Conservation (phyloP, 106 monocot genomes). For the Allium cepa region DNA sequence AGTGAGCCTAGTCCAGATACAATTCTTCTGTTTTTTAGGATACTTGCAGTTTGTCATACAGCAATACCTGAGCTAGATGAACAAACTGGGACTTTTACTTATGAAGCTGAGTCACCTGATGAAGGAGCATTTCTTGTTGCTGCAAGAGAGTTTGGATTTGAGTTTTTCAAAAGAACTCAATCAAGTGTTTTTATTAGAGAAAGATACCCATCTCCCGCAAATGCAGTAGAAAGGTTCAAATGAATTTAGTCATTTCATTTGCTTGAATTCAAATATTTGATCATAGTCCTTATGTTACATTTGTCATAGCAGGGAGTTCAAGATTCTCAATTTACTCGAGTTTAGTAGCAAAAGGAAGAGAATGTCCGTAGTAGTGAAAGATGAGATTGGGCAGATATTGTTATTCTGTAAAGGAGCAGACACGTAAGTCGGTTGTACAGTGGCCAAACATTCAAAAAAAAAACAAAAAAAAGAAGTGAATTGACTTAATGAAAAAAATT, state of each 20-base stretch:
- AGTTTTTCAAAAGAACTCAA: constrained; percentile 72
- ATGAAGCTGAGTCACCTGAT: constrained; percentile 88
- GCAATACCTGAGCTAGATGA: constrained; percentile 64
- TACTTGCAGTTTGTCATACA: constrained; percentile 76
- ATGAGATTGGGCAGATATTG: constrained; percentile 31
- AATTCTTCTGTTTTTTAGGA: constrained; percentile 51
- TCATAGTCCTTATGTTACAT: not conserved
- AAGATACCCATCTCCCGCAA: constrained; percentile 24
- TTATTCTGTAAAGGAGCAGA: constrained; percentile 45
- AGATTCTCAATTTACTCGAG: constrained; percentile 33
- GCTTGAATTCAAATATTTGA: not conserved
- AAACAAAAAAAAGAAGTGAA: too few relatives aligned
- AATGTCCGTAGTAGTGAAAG: constrained; percentile 43
- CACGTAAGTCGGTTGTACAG: constrained; percentile 13
- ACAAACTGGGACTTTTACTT: constrained; percentile 44
- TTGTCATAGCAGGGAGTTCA: constrained; percentile 19
- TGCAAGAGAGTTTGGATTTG: constrained; percentile 77
- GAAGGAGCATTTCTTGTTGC: constrained; percentile 83
- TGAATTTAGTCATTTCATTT: not conserved
- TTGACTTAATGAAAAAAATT: too few relatives aligned
- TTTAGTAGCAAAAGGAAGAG: constrained; percentile 44
- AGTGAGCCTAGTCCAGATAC: constrained; percentile 27
- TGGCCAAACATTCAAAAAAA: too few relatives aligned
- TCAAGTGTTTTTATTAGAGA: constrained; percentile 53
- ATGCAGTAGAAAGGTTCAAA: constrained; percentile 46